Evolutionary conservation across 345 rosid species (phyloP).

Genomic region (Hibiscus syriacus): DNA sequence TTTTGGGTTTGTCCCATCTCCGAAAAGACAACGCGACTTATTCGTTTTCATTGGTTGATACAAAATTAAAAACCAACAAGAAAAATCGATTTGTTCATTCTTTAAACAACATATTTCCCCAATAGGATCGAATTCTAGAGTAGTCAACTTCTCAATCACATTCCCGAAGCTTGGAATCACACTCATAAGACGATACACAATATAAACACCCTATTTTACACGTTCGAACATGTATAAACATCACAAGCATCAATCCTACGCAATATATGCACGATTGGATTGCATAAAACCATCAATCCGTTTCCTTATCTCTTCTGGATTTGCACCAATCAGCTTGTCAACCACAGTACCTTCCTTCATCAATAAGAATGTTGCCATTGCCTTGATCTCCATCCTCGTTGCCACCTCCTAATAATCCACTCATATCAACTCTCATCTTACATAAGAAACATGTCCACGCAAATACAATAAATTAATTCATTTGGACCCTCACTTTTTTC

Average conservation of each 20-base stretch:
- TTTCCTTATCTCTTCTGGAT: conserved; percentile 84
- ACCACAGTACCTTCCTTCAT: conserved; percentile 51
- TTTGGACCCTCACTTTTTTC: not conserved
- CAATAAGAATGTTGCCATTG: conserved; percentile 77
- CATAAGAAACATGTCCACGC: not conserved
- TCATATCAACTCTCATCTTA: no score
- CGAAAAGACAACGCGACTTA: no score
- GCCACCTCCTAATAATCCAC: no score
- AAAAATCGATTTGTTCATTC: not conserved
- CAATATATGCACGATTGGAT: conserved; percentile 28
- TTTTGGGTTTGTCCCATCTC: not conserved
- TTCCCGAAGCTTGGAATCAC: not conserved
- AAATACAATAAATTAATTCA: not conserved
- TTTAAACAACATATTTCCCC: no score
- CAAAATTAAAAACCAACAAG: not conserved
- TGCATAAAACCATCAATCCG: conserved; percentile 58
- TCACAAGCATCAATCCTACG: conserved; percentile 9
- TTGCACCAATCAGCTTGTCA: conserved; percentile 85
- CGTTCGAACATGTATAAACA: not conserved
- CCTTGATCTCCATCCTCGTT: no score
- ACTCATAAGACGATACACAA: not conserved
- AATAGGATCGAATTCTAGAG: not conserved
- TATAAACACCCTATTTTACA: not conserved
- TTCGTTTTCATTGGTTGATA: not conserved
- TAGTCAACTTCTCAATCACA: not conserved